These are phyloP conservation scores for Paecilomyces niveus DNA, from an alignment of 2,329 filamentous ascomycete species.

Conservation along the genomic window DNA sequence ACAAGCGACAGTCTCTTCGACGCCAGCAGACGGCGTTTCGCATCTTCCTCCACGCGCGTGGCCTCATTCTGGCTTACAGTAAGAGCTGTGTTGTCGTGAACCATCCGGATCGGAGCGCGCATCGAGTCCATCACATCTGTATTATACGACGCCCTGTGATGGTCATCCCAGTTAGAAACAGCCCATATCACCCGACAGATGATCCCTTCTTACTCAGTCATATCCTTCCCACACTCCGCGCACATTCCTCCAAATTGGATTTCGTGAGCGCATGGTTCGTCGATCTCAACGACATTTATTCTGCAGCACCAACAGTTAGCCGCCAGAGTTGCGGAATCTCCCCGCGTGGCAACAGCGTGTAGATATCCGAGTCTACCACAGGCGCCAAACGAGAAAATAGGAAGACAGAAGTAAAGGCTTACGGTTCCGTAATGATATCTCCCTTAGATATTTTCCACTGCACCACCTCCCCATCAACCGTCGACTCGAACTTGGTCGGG, in stretches of 20 bases:
- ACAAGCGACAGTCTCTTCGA: constrained; percentile 84
- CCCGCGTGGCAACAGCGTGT: neutral
- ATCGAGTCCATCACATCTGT: constrained; percentile 70
- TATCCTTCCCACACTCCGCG: constrained; percentile 87
- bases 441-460: constrained; percentile 61
- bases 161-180: neutral
- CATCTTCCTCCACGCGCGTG: constrained; percentile 71
- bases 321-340: neutral
- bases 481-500: constrained; percentile 73
- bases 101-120: constrained; percentile 89
- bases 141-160: constrained; percentile 62
- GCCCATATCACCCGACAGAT: neutral
- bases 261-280: constrained; percentile 86
- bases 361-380: neutral
- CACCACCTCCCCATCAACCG: constrained; percentile 70
- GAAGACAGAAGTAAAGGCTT: constrained; percentile 17
- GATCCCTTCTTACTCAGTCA: constrained; percentile 62
- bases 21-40: constrained; percentile 73
- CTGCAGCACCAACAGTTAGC: constrained; percentile 25
- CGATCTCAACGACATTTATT: constrained; percentile 62
- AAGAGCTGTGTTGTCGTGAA: constrained; percentile 81
- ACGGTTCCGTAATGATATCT: constrained; percentile 38
- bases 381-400: neutral
- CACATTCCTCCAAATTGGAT: constrained; percentile 88
- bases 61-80: constrained; percentile 81